Conservation (phyloP, 139 green algal genomes). For the Desmodesmus armatus region DNA sequence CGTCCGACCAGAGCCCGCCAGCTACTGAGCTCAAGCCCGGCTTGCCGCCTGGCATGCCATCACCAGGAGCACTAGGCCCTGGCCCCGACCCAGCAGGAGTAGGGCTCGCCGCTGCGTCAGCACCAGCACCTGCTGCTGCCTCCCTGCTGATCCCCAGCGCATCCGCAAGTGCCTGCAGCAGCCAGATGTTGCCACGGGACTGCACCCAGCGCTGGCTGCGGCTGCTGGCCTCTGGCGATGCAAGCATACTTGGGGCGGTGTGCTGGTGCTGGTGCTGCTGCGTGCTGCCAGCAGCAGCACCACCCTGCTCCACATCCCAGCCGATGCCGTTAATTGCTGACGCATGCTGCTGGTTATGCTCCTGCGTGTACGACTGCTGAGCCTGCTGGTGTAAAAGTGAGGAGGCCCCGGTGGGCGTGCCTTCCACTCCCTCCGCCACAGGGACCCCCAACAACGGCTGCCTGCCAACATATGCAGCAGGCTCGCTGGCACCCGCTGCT, state of each 20-base stretch:
- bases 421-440: no score
- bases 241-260: no score
- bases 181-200: constrained; percentile 5
- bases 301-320: not conserved
- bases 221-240: not conserved
- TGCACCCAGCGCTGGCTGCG: not conserved
- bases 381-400: no score
- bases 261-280: constrained; percentile 9
- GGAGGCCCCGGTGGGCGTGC: no score
- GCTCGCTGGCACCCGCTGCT: no score
- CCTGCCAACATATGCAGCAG: no score
- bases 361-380: not conserved
- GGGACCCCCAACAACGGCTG: no score
- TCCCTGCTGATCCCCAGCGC: not conserved
- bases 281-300: constrained; percentile 1
- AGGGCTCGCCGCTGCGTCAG: not conserved
- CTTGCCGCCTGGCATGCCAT: no score
- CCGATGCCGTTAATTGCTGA: not conserved
- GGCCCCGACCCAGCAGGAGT: no score
- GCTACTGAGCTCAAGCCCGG: no score
- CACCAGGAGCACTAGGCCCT: not conserved
- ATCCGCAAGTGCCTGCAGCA: constrained; percentile 6
- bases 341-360: not conserved
- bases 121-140: not conserved
- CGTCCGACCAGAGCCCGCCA: not conserved